Conservation (phyloP, 1,139 yeast species). For the Hyphopichia khmerensis region DNA sequence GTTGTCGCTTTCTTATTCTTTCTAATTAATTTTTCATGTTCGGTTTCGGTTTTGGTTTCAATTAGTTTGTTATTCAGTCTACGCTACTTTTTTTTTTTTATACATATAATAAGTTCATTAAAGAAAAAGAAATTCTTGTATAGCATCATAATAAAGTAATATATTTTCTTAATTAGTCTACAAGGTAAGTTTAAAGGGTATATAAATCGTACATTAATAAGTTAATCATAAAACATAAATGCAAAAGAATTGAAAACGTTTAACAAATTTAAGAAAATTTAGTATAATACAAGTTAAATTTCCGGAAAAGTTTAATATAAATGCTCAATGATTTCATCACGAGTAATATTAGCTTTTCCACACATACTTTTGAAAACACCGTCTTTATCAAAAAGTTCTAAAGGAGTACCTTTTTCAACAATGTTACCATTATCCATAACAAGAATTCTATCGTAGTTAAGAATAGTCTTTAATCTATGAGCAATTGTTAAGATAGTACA, state of each 20-base stretch:
- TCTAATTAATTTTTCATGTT: not conserved
- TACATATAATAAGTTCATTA: too few species aligned
- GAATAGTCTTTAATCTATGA: slow-evolving; percentile 39
- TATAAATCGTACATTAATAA: not conserved
- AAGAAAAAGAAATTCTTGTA: too few species aligned
- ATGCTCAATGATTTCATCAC: not conserved
- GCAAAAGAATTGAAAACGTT: not conserved
- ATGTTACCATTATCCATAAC: slow-evolving; percentile 33
- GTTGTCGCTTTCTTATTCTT: too few species aligned
- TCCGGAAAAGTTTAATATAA: not conserved
- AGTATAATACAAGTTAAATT: not conserved
- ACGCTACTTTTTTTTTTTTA: not conserved
- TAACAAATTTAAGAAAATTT: too few species aligned
- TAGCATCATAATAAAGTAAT: too few species aligned
- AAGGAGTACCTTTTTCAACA: slow-evolving; percentile 25
- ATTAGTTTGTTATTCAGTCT: not conserved
- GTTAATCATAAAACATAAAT: not conserved
- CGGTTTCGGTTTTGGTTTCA: not conserved
- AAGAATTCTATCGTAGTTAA: slow-evolving; percentile 36
- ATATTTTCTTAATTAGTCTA: not conserved
- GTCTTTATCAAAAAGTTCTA: slow-evolving; percentile 17
- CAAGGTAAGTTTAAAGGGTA: not conserved
- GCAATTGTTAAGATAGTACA: slow-evolving; percentile 45
- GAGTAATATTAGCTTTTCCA: slow-evolving; percentile 30
- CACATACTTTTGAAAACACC: slow-evolving; percentile 46